Base-by-base conservation (phyloP, 768 basidiomycete genomes). In the Podaxis sp. region DNA sequence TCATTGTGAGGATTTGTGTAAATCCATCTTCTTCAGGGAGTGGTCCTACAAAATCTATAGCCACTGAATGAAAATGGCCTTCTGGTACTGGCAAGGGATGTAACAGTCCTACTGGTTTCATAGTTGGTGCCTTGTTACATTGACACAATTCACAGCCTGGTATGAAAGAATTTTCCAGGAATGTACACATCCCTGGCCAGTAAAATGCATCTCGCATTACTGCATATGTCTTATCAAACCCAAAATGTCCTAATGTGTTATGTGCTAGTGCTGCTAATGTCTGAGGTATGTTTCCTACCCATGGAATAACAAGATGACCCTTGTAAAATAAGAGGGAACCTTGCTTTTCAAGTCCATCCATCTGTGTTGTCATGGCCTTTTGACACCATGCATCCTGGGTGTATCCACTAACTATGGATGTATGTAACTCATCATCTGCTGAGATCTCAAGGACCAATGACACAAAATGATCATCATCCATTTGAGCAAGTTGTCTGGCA, bases 161-260 rank as follows among this genome's bases (percentile, higher is more conserved):
- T 1, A 44, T 44, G 15, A 15, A 81, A 1, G 69, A 62, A 0
- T 53, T 12, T 42, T 75, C 75, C 0, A 80, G 66, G 26, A 75
- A 66, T 6, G 54, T 46, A 56, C 73, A 67, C 78, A 80, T 79
- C 52, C 76, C 71, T 42, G 73, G 73, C 75, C 74, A 74, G 55
- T 75, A 79, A 48, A 71, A 79, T 0, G 69, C 65, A 0, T 64
- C 55, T 0, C 65, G 26, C 0, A 79, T 59, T 0, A 68, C 22
- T 0, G 54, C 67, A 51, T 75, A 77, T 0, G 67, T 59, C 52
- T 81, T 77, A 44, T 76, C 70, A 42, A 73, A 71, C 0, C 77
- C 72, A 57, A 79, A 77, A 66, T 79, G 76, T 0, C 76, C 73
- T 0, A 74, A 62, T 0, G 66, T 22, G 51, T 76, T 69, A 48